A percentile compares a stretch with the other conserved stretches of the same genome.
Evolutionary conservation across 2,329 filamentous ascomycete genomes (phyloP).

Genomic region (Monilinia aucupariae): DNA sequence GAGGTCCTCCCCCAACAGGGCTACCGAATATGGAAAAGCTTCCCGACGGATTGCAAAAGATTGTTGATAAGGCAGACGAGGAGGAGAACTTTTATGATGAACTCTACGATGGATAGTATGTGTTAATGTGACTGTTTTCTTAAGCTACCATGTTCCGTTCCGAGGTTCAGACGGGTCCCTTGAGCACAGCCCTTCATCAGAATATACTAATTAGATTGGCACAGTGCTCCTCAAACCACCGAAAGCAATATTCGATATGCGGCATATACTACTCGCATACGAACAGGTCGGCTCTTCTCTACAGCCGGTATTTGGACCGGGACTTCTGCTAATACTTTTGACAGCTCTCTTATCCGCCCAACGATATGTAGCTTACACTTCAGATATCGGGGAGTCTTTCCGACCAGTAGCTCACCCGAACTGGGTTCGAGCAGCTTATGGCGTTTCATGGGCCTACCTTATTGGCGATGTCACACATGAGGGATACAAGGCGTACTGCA

Average conservation of each 20-base stretch:
- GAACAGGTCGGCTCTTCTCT: constrained; percentile 46
- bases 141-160: background rate
- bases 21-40: constrained; percentile 40
- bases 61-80: constrained; percentile 52
- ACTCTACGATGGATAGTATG: constrained; percentile 73
- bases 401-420: constrained; percentile 84
- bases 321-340: background rate
- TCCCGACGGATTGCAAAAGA: constrained; percentile 50
- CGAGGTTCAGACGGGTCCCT: background rate
- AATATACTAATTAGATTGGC: constrained; percentile 15
- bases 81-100: constrained; percentile 74
- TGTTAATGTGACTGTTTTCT: constrained; percentile 25
- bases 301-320: background rate
- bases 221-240: constrained; percentile 69
- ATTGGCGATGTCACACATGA: constrained; percentile 86
- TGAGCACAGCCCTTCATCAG: background rate
- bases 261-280: constrained; percentile 78
- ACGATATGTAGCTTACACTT: constrained; percentile 94
- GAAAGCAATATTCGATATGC: constrained; percentile 85
- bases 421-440: constrained; percentile 78
- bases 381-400: constrained; percentile 94
- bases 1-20: constrained; percentile 27
- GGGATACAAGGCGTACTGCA: constrained; percentile 89
- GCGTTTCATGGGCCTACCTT: constrained; percentile 87
- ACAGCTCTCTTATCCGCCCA: constrained; percentile 78